Conservation (phyloP, 768 basidiomycete species). For the Lactifluus subvellereus region DNA sequence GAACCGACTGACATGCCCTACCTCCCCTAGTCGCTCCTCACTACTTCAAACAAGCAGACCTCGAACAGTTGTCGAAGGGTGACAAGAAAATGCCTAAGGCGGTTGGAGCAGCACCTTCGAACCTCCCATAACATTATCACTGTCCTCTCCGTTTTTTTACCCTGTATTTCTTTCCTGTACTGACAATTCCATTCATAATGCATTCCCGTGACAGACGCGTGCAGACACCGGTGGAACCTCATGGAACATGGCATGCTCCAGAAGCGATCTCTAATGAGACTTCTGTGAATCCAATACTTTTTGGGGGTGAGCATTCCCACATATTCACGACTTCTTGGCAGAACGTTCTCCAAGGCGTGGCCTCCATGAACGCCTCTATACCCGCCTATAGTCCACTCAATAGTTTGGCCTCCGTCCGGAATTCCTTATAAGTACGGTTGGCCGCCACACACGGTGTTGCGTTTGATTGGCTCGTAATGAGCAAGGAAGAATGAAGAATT, state of each 20-base stretch:
- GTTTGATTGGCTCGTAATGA: background rate
- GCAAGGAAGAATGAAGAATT: background rate
- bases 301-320: background rate
- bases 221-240: background rate
- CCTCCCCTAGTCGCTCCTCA: conserved; percentile 76
- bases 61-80: conserved; percentile 71
- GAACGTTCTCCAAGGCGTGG: background rate
- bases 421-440: background rate
- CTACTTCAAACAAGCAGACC: conserved; percentile 84
- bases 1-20: conserved; percentile 11
- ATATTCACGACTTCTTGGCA: background rate
- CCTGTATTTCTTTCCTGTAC: conserved; percentile 5
- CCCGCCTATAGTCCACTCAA: background rate
- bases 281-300: background rate
- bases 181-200: background rate
- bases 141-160: background rate
- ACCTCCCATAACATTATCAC: conserved; percentile 11
- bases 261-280: background rate
- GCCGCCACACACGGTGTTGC: background rate
- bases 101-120: conserved; percentile 32
- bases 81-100: conserved; percentile 95
- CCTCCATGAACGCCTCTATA: background rate
- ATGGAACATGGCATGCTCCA: background rate
- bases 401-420: too few species aligned
- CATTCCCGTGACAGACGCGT: background rate